A percentile compares a stretch with the other conserved stretches of the same genome.
Evolutionary conservation across 2,329 filamentous ascomycete species (phyloP).

Genomic region (Colletotrichum orbiculare): DNA sequence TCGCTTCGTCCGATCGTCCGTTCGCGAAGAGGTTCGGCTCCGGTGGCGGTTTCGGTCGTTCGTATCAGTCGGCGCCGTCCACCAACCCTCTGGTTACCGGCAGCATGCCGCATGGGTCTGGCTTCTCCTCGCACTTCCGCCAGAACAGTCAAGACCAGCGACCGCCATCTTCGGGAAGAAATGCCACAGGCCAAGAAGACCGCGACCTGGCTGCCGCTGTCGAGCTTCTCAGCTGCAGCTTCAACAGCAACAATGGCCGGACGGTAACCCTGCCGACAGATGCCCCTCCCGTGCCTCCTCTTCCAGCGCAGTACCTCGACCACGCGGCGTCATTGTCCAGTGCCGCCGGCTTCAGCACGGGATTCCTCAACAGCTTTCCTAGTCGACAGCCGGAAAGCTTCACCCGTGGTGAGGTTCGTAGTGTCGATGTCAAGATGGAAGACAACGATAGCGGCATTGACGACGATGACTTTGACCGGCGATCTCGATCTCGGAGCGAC

Average conservation of each 20-base stretch:
- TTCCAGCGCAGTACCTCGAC: conserved; percentile 83
- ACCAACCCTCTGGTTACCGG: conserved; percentile 61
- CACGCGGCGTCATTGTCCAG: conserved; percentile 64
- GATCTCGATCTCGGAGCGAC: conserved; percentile 74
- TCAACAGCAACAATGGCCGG: conserved; percentile 77
- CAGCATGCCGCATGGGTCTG: conserved; percentile 62
- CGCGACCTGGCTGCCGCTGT: conserved; percentile 90
- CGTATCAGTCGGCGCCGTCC: conserved; percentile 79
- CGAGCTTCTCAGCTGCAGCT: conserved; percentile 90
- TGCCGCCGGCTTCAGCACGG: conserved; percentile 49
- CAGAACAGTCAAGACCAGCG: conserved; percentile 77
- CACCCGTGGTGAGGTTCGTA: conserved; percentile 68
- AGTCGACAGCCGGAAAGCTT: conserved; percentile 73
- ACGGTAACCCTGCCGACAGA: conserved; percentile 74
- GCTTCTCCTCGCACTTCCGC: conserved; percentile 69
- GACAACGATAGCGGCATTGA: conserved; percentile 72
- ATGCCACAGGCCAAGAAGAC: conserved; percentile 82
- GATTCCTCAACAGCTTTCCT: conserved; percentile 73
- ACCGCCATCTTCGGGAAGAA: conserved; percentile 82
- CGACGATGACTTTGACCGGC: conserved; percentile 74
- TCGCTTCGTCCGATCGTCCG: conserved; percentile 62
- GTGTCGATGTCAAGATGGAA: conserved; percentile 73
- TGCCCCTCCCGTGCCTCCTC: conserved; percentile 86
- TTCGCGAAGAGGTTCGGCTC: conserved; percentile 68
- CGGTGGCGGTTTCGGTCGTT: conserved; percentile 74